Evolutionary conservation across 225 moss, liverwort and hornwort species (phyloP), one percentile per base, ranked within the genome.

Genomic region (Lunularia cruciata): DNA sequence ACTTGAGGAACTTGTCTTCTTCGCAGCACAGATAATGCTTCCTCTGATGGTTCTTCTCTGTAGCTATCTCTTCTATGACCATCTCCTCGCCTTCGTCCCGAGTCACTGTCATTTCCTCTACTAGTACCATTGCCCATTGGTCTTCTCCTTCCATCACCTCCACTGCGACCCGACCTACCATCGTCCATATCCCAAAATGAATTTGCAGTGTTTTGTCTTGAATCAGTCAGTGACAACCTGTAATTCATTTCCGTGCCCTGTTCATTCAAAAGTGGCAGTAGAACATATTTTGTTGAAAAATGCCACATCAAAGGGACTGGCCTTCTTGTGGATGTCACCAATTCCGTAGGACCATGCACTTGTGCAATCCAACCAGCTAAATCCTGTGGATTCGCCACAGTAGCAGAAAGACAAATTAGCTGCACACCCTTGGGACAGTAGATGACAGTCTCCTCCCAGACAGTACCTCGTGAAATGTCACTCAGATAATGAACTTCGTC

Each of bases 401-500:
- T 95, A 27, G 95, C 95, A 37, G 95, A 95, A 37, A 95, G 75
- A 75, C 95, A 92, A 47, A 96, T 90, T 37, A 96, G 77, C 73
- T 92, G 92, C 60, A 96, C 87, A 73, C 77, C 86, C 74, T 85
- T 90, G 8, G 92, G 95, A 60, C 95, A 96, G 76, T 96, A 96
- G 61, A 96, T 96, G 48, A 96, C 96, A 73, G 90, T 96, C 75
- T 96, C 96, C 82, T 96, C 96, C 96, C 92, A 96, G 6, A 92
- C 96, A 14, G 96, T 96, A 36, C 92, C 96, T 39, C 96, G 86
- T 11, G 92, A 96, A 73, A 90, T 81, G 67, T 96, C 96, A 77
- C 92, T 96, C 36, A 96, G 89, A 68, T 96, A 92, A 76, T 96
- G 96, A 64, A 96, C 96, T 81, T 96, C 96, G 73, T 96, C 96